A percentile compares a stretch with the other conserved stretches of the same genome.
Conservation (phyloP, 2,329 filamentous ascomycete genomes). For the Talaromyces marneffei region DNA sequence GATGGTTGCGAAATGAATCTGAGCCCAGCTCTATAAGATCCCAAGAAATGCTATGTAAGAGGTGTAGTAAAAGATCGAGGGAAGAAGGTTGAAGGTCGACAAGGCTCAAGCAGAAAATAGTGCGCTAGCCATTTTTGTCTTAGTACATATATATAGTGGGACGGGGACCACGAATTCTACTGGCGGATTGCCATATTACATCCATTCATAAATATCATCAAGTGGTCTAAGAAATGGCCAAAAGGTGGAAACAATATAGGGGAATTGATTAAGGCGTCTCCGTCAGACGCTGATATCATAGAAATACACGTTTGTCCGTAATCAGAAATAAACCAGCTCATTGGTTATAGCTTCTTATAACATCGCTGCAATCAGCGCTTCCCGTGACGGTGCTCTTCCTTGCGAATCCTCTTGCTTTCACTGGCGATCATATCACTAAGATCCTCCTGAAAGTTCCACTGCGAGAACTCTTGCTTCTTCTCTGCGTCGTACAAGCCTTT, state of each 20-base stretch:
- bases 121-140: background rate
- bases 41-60: background rate
- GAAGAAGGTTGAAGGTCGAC: background rate
- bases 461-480: conserved; percentile 60
- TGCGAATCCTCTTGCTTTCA: conserved; percentile 86
- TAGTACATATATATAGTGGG: background rate
- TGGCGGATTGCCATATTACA: background rate
- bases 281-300: background rate
- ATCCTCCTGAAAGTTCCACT: conserved; percentile 80
- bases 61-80: background rate
- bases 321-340: background rate
- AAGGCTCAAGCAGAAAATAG: too few species aligned
- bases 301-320: background rate
- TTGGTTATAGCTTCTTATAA: background rate
- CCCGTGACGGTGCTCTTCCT: conserved; percentile 70
- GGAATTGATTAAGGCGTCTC: background rate
- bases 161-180: too few species aligned
- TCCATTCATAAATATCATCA: background rate
- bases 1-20: background rate
- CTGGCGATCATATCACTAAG: conserved; percentile 92
- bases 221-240: background rate
- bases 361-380: conserved; percentile 39
- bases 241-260: background rate
- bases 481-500: conserved; percentile 70
- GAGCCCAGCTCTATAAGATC: background rate